A percentile compares a stretch with the other conserved stretches of the same genome.
These are phyloP conservation scores for Tolypocladium pustulatum DNA, from an alignment of 2,329 filamentous ascomycete species.

Conservation along the genomic window DNA sequence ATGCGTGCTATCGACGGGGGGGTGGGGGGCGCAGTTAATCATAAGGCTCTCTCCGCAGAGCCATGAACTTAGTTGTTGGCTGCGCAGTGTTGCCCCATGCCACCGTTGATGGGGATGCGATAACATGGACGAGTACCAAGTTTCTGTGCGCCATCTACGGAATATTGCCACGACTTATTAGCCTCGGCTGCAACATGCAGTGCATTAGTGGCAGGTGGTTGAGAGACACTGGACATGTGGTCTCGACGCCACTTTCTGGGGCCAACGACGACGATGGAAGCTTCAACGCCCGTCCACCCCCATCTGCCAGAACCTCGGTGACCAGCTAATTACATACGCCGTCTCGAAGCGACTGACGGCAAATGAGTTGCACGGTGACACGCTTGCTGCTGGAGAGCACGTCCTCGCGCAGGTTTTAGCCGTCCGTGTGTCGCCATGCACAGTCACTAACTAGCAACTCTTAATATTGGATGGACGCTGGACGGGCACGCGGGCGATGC, in stretches of 20 bases:
- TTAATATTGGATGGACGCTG: not conserved
- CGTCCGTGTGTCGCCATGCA: not conserved
- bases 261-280: not conserved
- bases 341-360: too few relatives aligned
- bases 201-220: not conserved
- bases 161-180: not conserved
- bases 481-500: not conserved
- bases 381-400: not conserved
- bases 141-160: not conserved
- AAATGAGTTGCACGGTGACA: too few relatives aligned
- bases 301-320: not conserved
- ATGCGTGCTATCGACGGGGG: not conserved
- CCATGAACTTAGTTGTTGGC: not conserved
- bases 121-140: not conserved
- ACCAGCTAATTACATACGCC: too few relatives aligned
- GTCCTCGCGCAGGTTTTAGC: not conserved
- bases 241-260: not conserved
- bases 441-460: not conserved
- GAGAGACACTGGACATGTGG: not conserved
- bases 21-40: not conserved
- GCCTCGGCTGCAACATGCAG: not conserved
- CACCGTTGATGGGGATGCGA: not conserved
- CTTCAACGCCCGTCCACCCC: not conserved
- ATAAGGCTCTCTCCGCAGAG: too few relatives aligned
- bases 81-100: not conserved